Evolutionary conservation across 176 grass and related monocot species (phyloP).

Genomic region (Oryza coarctata): DNA sequence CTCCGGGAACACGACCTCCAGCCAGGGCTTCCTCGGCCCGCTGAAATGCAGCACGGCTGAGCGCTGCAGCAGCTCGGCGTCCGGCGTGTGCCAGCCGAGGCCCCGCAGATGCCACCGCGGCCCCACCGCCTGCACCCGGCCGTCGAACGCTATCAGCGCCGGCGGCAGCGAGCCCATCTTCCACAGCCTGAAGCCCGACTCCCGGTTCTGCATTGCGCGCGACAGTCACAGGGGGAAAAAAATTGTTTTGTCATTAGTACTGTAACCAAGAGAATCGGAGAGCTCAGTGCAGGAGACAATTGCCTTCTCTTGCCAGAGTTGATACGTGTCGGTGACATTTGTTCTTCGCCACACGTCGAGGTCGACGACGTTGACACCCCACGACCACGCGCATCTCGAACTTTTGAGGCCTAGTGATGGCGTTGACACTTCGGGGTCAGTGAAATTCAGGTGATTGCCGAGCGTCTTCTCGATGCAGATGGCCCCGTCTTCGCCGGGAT

Average conservation of each 20-base stretch:
- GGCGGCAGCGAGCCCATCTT: conserved; percentile 66
- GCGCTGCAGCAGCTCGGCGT: conserved; percentile 46
- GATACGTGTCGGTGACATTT: conserved; percentile 61
- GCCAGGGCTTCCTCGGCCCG: conserved; percentile 89
- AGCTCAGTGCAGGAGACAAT: background rate
- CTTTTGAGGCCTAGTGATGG: conserved; percentile 29
- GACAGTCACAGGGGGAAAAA: background rate
- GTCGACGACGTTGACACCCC: conserved; percentile 68
- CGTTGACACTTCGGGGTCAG: conserved; percentile 41
- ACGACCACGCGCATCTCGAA: conserved; percentile 67
- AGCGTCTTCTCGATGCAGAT: conserved; percentile 60
- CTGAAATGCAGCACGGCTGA: conserved; percentile 86
- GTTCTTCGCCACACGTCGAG: conserved; percentile 75
- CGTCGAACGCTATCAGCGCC: conserved; percentile 74
- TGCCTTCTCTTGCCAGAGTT: conserved; percentile 78
- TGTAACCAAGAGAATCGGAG: background rate
- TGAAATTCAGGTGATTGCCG: conserved; percentile 74
- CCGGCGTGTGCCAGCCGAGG: conserved; percentile 59
- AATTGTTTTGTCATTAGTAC: background rate
- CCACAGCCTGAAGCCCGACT: conserved; percentile 65
- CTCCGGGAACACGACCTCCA: conserved; percentile 63
- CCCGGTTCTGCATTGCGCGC: conserved; percentile 61
- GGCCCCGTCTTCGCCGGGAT: background rate
- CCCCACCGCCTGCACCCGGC: conserved; percentile 52
- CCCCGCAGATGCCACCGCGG: conserved; percentile 65